Percentiles rank a stretch among this genome's conserved stretches.
phyloP scores from a whole-genome alignment of 2,329 filamentous ascomycete genomes.

The Tolypocladium capitatum region DNA sequence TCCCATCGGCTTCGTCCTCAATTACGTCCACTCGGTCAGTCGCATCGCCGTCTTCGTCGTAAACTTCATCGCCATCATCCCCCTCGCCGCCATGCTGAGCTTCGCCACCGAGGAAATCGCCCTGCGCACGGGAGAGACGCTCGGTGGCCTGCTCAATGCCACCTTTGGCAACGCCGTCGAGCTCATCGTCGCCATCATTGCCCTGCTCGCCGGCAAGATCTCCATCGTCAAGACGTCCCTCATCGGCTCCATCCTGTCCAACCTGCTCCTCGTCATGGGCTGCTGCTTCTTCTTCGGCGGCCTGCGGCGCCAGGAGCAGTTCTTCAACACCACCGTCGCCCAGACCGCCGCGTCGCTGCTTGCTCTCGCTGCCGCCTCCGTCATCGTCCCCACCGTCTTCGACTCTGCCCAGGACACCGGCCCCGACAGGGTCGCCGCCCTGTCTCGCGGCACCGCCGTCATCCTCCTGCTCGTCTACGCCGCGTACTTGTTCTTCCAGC shows the following conservation, averaged over 20 bases:
- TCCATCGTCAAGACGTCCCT: constrained; percentile 86
- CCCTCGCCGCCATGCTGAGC: constrained; percentile 72
- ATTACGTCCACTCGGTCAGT: constrained; percentile 44
- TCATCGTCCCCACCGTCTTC: constrained; percentile 88
- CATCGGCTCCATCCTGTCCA: constrained; percentile 83
- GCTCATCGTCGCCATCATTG: constrained; percentile 78
- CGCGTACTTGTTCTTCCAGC: constrained; percentile 79
- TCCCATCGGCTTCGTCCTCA: constrained; percentile 65
- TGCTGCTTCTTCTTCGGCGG: constrained; percentile 90
- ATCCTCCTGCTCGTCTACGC: constrained; percentile 76
- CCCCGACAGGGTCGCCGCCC: constrained; percentile 37
- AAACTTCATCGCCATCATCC: constrained; percentile 90
- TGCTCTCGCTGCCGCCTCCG: constrained; percentile 61
- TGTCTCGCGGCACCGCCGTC: constrained; percentile 62
- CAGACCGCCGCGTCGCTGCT: constrained; percentile 77
- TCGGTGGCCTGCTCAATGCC: constrained; percentile 81
- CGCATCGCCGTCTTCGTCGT: constrained; percentile 63
- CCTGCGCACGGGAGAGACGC: constrained; percentile 64
- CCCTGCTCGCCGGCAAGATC: constrained; percentile 59
- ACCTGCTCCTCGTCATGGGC: constrained; percentile 75
- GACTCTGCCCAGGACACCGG: constrained; percentile 34
- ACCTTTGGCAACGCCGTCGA: constrained; percentile 90
- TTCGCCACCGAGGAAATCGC: constrained; percentile 88
- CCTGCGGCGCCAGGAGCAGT: constrained; percentile 64
- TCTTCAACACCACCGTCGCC: constrained; percentile 84